phyloP scores from a whole-genome alignment of 2,329 filamentous ascomycete genomes.

The Emergomyces orientalis region DNA sequence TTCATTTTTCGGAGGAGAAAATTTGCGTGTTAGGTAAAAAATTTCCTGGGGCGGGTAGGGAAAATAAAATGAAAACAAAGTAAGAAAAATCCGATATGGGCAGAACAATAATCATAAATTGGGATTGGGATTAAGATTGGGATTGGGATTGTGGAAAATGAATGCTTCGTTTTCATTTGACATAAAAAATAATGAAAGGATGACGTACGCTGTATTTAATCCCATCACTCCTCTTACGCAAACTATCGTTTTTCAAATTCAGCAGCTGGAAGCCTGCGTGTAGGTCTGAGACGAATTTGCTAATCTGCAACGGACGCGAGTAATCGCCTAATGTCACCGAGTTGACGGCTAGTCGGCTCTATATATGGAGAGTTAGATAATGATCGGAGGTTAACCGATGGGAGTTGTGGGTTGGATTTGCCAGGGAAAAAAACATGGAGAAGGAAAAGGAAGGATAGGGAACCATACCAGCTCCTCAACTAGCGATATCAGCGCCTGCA shows the following conservation, averaged over 20 bases:
- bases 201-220: constrained; percentile 71
- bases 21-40: neutral
- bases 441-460: neutral
- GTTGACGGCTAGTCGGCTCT: constrained; percentile 82
- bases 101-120: too few species aligned
- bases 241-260: constrained; percentile 90
- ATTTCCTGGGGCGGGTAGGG: neutral
- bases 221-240: constrained; percentile 79
- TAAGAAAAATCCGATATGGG: too few species aligned
- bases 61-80: too few species aligned
- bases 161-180: too few species aligned
- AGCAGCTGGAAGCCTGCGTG: constrained; percentile 94
- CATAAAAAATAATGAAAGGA: neutral
- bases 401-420: too few species aligned
- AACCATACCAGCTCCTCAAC: constrained; percentile 68
- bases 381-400: neutral
- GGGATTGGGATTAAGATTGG: too few species aligned
- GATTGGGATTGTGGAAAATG: neutral
- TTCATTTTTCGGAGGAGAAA: neutral
- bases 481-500: constrained; percentile 75
- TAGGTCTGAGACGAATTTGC: constrained; percentile 85
- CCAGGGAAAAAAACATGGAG: too few species aligned
- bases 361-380: neutral
- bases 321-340: constrained; percentile 88
- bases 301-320: constrained; percentile 74